phyloP scores from a whole-genome alignment of 257 asterid species.

The Phtheirospermum japonicum region DNA sequence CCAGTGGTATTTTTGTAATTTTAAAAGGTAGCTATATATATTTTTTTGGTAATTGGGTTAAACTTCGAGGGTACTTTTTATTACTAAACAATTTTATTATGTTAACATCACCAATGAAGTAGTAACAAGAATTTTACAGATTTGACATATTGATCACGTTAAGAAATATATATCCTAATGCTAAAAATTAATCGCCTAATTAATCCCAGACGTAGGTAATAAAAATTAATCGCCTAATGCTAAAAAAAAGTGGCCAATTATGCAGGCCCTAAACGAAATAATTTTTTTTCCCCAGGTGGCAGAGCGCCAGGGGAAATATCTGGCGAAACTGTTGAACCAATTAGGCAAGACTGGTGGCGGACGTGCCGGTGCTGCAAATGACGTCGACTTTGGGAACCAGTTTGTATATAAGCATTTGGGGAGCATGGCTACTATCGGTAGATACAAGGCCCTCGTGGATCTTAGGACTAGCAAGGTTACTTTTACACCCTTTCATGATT shows the following conservation, averaged over 20 bases:
- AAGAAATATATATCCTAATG: no score
- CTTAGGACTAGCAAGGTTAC: conserved; percentile 90
- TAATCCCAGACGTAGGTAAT: no score
- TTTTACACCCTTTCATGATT: neutral
- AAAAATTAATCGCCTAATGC: no score
- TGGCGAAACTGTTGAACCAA: conserved; percentile 55
- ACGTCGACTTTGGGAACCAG: conserved; percentile 51
- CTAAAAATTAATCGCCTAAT: no score
- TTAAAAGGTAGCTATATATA: neutral
- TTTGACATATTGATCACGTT: no score
- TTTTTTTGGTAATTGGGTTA: neutral
- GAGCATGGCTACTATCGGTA: conserved; percentile 91
- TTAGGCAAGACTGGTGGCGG: conserved; percentile 79
- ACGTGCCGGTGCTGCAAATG: conserved; percentile 55
- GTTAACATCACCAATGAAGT: no score
- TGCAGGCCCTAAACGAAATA: neutral
- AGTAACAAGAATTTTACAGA: no score
- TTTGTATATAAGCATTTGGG: conserved; percentile 84
- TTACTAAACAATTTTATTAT: neutral
- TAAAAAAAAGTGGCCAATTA: no score
- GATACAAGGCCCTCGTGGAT: conserved; percentile 94
- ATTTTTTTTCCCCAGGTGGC: conserved; percentile 58
- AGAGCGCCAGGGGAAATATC: conserved; percentile 85
- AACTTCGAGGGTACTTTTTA: neutral
- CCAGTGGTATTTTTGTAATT: neutral